A percentile compares a stretch with the other conserved stretches of the same genome.
These are phyloP conservation scores for Gossypium longicalyx DNA, from an alignment of 345 rosid species.

Conservation along the genomic window DNA sequence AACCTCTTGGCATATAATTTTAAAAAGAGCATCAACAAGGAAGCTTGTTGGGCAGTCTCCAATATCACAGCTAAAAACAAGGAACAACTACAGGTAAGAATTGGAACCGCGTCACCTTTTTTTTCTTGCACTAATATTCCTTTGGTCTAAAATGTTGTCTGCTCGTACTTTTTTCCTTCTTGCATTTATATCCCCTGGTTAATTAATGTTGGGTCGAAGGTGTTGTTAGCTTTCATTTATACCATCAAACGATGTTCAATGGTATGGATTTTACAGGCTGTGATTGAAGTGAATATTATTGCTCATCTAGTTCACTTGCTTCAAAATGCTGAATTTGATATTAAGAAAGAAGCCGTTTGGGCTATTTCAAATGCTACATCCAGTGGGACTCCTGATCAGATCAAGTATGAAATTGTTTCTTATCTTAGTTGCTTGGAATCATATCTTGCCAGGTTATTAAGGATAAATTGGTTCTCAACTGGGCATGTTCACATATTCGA, in stretches of 20 bases:
- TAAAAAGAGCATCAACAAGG: slow-evolving; percentile 92
- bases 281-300: slow-evolving; percentile 62
- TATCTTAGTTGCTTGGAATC: background rate
- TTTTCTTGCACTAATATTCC: background rate
- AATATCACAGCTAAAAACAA: slow-evolving; percentile 85
- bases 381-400: slow-evolving; percentile 80
- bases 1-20: slow-evolving; percentile 58
- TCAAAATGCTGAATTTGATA: slow-evolving; percentile 79
- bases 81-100: slow-evolving; percentile 76
- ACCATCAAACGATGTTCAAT: background rate
- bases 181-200: background rate
- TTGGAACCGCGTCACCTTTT: background rate
- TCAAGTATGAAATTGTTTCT: slow-evolving; percentile 43
- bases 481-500: slow-evolving; percentile 8
- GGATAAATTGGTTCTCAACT: background rate
- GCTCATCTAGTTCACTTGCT: slow-evolving; percentile 61
- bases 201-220: background rate
- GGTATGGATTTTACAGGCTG: slow-evolving; percentile 39
- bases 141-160: too few species aligned
- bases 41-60: slow-evolving; percentile 96
- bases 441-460: background rate
- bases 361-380: slow-evolving; percentile 88
- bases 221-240: background rate
- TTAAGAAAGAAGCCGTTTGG: slow-evolving; percentile 91
- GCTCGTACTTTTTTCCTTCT: background rate